Base-by-base conservation (phyloP, 176 grass and related monocot genomes). In the Cenchrus fungigraminus region DNA sequence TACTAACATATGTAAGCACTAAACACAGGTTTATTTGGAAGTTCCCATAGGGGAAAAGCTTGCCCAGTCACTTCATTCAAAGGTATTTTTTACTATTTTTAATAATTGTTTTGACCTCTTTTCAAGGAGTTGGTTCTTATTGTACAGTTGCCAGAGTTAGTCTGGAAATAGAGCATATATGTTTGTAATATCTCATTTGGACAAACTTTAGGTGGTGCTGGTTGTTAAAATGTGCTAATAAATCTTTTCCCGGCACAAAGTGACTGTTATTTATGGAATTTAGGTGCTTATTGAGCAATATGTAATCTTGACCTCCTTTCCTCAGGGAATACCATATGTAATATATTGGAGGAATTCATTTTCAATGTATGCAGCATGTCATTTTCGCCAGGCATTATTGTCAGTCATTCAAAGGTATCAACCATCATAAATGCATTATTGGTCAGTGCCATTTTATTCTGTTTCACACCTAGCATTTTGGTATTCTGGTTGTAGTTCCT, bases 341-440 rank as follows among this genome's bases (percentile, higher is more conserved):
- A 92, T 95, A 87, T 95, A 92, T 75, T 95, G 93, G 91, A 95
- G 86, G 50, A 91, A 83, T 87, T 63, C 73, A 50, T 91, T 92
- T 65, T 91, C 91, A 71, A 82, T 79, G 79, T 92, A 87, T 89
- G 81, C 86, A 67, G 88, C 93, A 65, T 91, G 86, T 46, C 88
- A 95, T 85, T 95, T 95, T 82, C 71, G 76, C 75, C 86, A 92
- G 66, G 88, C 90, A 12, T 84, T 95, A 55, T 71, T 92, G 47
- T 91, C 90, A 53, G 88, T 89, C 32, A 77, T 95, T 81, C 86
- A 89, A 61, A 95, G 93, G 90, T 95, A 92, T 73, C 63, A 45
- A 4, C 14, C 8, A 68, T 71, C 20, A 37, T 81, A 19, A 84
- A 62, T 53, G 19, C 61, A 25, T 28, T 32, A 34, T 61, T 51